Percentiles rank a stretch among this genome's conserved stretches.
Conservation (phyloP, 768 basidiomycete genomes). For the Calocybe cyanea region DNA sequence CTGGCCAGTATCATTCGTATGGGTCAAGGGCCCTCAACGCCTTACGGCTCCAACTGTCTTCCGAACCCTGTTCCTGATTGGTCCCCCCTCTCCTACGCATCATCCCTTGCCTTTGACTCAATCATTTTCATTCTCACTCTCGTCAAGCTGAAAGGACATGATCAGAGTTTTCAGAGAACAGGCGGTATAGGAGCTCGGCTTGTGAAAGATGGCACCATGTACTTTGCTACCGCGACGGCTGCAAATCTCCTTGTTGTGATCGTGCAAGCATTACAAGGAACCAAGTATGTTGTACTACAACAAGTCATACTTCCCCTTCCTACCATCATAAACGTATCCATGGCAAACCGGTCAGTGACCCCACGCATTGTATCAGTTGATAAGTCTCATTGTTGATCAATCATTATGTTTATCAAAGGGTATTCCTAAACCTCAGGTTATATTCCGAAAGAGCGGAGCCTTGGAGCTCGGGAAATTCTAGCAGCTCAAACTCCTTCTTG, state of each 20-base stretch:
- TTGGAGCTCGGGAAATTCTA: no score
- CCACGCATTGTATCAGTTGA: not conserved
- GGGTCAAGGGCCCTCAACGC: slow-evolving; percentile 13
- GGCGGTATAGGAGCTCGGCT: not conserved
- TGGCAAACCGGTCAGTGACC: not conserved
- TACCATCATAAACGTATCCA: not conserved
- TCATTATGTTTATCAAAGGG: not conserved
- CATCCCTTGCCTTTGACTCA: slow-evolving; percentile 19
- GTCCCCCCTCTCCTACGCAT: slow-evolving; percentile 18
- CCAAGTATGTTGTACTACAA: not conserved
- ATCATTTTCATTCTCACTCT: slow-evolving; percentile 14
- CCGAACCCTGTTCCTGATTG: slow-evolving; percentile 16
- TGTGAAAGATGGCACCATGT: not conserved
- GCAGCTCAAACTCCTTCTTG: no score
- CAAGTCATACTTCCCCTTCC: not conserved
- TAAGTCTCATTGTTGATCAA: not conserved
- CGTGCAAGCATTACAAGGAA: not conserved
- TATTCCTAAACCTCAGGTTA: not conserved
- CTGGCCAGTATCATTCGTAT: not conserved
- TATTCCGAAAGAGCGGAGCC: no score
- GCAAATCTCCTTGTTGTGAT: not conserved
- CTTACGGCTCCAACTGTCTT: slow-evolving; percentile 20
- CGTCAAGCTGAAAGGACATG: no score
- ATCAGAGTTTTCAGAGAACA: not conserved
- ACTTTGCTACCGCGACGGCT: not conserved